These are phyloP conservation scores for Claviceps sp. DNA, from an alignment of 2,329 filamentous ascomycete genomes.

Conservation along the genomic window DNA sequence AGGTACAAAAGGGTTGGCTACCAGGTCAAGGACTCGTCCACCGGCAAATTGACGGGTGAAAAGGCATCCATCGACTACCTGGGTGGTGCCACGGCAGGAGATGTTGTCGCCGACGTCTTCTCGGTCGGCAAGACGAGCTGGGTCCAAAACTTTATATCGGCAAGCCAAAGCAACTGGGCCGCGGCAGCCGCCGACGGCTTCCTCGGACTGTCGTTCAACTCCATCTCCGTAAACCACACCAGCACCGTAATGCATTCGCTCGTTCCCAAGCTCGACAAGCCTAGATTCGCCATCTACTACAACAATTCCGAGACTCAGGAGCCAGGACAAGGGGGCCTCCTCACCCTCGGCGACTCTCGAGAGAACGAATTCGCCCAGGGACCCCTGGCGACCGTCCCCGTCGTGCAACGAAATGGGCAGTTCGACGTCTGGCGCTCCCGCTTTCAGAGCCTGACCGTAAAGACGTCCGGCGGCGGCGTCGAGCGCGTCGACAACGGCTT, in stretches of 20 bases:
- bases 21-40: conserved; percentile 14
- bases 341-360: conserved; percentile 20
- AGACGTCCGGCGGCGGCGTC: background rate
- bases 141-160: conserved; percentile 17
- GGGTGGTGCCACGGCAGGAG: conserved; percentile 15
- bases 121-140: conserved; percentile 10
- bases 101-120: conserved; percentile 16
- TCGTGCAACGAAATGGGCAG: conserved; percentile 4
- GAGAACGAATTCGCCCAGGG: conserved; percentile 18
- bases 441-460: conserved; percentile 1
- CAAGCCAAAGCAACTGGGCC: conserved; percentile 16
- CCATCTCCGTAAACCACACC: conserved; percentile 17
- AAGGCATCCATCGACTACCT: conserved; percentile 17
- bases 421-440: conserved; percentile 21
- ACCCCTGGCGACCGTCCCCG: conserved; percentile 9
- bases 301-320: conserved; percentile 7
- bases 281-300: conserved; percentile 20
- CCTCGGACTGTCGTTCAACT: conserved; percentile 20
- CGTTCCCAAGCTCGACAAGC: conserved; percentile 17
- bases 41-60: conserved; percentile 10
- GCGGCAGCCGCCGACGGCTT: conserved; percentile 20
- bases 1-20: conserved; percentile 17
- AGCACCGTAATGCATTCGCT: conserved; percentile 20
- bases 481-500: background rate
- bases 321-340: conserved; percentile 9